Conservation (phyloP, 495 filamentous ascomycete species). For the Pyrenula aspistea region DNA sequence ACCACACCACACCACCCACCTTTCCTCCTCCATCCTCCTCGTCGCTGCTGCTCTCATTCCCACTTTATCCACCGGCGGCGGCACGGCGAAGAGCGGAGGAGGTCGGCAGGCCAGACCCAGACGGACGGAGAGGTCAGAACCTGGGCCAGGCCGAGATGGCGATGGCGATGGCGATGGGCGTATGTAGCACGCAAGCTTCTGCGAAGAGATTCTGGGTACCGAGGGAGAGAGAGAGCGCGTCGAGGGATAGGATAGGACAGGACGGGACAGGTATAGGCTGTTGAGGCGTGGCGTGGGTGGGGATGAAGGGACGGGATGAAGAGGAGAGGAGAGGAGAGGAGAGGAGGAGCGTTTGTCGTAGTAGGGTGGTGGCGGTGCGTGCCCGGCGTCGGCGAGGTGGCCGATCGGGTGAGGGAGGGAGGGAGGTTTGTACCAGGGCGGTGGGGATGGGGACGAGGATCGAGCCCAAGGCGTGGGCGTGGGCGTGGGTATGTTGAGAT, state of each 20-base stretch:
- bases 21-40: too few relatives aligned
- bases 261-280: background rate
- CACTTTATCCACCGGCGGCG: too few relatives aligned
- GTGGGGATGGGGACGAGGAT: background rate
- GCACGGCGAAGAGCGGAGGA: too few relatives aligned
- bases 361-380: background rate
- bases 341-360: background rate
- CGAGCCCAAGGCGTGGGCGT: constrained; percentile 15
- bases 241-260: too few relatives aligned
- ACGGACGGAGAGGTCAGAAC: constrained; percentile 4
- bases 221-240: background rate
- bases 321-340: background rate
- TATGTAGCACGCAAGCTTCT: too few relatives aligned
- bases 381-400: background rate
- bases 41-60: too few relatives aligned
- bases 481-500: constrained; percentile 15
- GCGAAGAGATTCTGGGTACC: background rate
- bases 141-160: too few relatives aligned
- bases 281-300: background rate
- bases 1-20: too few relatives aligned
- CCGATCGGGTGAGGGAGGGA: background rate
- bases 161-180: too few relatives aligned
- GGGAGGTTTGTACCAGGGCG: background rate
- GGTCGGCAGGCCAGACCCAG: too few relatives aligned
- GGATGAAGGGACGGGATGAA: background rate